Evolutionary conservation across 495 filamentous ascomycete genomes (phyloP), one percentile per base, ranked within the genome.

Genomic region (Penicillium crystallinum): DNA sequence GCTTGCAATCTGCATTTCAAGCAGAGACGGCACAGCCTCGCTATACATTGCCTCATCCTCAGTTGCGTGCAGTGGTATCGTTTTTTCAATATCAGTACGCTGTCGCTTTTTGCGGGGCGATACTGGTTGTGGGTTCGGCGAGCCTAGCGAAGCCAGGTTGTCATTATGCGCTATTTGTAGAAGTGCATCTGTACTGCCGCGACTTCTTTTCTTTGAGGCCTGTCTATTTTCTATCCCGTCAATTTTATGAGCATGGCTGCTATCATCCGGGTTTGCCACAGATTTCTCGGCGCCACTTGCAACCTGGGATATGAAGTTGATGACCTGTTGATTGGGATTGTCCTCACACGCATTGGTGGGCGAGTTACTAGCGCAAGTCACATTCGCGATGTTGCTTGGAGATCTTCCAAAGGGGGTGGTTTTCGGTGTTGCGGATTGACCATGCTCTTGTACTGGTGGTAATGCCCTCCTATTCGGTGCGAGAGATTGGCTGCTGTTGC

Each of bases 81-180:
- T 4, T 10, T 48, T 27, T 19, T 18, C 35, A 22, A 45, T 17
- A 17, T 50, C 36, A 36, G 35, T 44, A 12, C 60, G 57, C 44
- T 59, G 62, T 46, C 45, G 54, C 37, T 65, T 64, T 4, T 18
- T 51, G 15, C 41, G 48, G 18, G 54, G 51, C 9, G 9, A 34
- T 40, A 17, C 30, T 5, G 0, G 2, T 4, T 15, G 7, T 37
- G 8, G 19, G 11, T 3, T 23, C 14, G 18, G 19, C 4, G n/a
- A 33, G 5, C n/a, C 15, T 1, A 27, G 18, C 12, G 11, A 29
- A 10, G 15, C 22, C 29, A 22, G 6, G 8, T 46, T 15, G 14
- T 47, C 44, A 30, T 51, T 22, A 8, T 0, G 2, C 17, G n/a
- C 8, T 7, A 11, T 2, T 7, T 49, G 23, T 9, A 41, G 39